These are phyloP conservation scores for Lachnellula arida DNA, from an alignment of 2,329 filamentous ascomycete species.

Conservation along the genomic window DNA sequence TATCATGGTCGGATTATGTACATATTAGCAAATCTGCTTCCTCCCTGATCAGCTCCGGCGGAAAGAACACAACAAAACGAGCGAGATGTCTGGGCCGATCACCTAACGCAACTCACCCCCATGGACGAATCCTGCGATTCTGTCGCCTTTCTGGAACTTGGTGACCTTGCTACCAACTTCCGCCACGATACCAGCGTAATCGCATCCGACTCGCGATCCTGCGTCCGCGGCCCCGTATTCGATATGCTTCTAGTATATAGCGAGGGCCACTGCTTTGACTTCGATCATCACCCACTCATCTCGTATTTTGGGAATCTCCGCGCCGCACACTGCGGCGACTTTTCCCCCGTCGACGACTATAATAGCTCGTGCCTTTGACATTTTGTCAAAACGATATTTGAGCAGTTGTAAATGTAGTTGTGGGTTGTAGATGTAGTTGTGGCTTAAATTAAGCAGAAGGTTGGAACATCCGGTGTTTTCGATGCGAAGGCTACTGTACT, in stretches of 20 bases:
- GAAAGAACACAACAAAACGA: no score
- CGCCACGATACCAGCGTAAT: conserved; percentile 42
- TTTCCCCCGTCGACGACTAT: no score
- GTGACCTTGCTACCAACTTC: conserved; percentile 38
- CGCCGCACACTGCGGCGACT: no score
- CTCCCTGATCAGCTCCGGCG: no score
- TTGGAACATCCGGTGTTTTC: no score
- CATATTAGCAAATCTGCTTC: conserved; percentile 9
- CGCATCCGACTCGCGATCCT: conserved; percentile 24
- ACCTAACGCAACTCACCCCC: not conserved
- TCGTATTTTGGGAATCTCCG: not conserved
- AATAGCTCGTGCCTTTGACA: no score
- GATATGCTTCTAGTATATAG: not conserved
- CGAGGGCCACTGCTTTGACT: not conserved
- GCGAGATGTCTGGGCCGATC: no score
- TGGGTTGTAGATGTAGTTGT: no score
- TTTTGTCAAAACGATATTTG: no score
- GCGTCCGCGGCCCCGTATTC: not conserved
- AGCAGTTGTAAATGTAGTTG: no score
- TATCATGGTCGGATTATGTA: not conserved
- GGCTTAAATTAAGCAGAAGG: no score
- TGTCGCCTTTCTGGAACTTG: conserved; percentile 16
- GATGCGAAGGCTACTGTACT: no score
- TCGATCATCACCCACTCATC: not conserved
- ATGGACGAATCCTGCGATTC: not conserved